Conservation (phyloP, 345 rosid species). For the Eucalyptus melliodora region DNA sequence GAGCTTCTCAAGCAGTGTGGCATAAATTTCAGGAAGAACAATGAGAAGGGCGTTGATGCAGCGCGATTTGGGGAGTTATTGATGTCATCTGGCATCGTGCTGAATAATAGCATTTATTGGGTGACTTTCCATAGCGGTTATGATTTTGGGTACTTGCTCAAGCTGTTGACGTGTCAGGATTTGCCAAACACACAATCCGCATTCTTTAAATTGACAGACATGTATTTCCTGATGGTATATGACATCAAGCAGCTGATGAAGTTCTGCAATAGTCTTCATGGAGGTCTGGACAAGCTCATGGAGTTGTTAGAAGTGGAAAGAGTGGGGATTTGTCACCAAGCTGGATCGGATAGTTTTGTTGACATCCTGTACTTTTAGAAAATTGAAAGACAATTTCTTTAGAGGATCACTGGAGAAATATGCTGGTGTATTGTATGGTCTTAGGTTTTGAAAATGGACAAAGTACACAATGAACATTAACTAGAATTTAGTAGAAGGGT, state of each 20-base stretch:
- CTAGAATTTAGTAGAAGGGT: neutral
- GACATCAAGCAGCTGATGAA: conserved; percentile 80
- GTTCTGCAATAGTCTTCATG: conserved; percentile 80
- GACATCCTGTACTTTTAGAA: conserved; percentile 73
- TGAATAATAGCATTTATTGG: conserved; percentile 65
- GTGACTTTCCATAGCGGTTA: conserved; percentile 81
- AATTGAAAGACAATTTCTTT: conserved; percentile 72
- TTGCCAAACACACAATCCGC: conserved; percentile 46
- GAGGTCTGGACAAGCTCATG: conserved; percentile 74
- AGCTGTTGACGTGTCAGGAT: conserved; percentile 57
- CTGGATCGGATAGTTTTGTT: conserved; percentile 86
- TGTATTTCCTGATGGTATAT: conserved; percentile 57
- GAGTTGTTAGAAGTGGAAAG: conserved; percentile 75
- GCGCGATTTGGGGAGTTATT: conserved; percentile 52
- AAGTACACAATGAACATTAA: neutral
- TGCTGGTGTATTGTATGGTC: conserved; percentile 79
- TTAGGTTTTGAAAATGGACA: conserved; percentile 80
- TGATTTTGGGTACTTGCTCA: conserved; percentile 77
- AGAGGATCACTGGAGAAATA: conserved; percentile 54
- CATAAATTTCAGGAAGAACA: conserved; percentile 49
- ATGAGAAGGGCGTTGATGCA: conserved; percentile 51
- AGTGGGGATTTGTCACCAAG: conserved; percentile 78
- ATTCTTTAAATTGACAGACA: conserved; percentile 45
- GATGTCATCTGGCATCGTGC: conserved; percentile 76
- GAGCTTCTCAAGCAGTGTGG: conserved; percentile 66